A percentile compares a stretch with the other conserved stretches of the same genome.
Conservation (phyloP, 257 asterid species). For the Asclepias syriaca region DNA sequence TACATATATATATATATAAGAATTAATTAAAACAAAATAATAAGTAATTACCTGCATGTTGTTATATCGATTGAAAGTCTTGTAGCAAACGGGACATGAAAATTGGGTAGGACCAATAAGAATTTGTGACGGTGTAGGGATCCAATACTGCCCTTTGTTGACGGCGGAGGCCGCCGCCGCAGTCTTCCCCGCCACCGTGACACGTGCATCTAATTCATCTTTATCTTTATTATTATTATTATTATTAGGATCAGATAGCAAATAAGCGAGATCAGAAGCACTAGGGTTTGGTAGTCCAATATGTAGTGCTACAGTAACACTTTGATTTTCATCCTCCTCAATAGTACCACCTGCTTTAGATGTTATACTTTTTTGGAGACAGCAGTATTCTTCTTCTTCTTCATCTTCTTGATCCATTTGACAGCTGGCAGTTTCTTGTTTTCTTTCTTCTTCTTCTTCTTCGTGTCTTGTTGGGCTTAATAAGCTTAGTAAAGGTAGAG, state of each 20-base stretch:
- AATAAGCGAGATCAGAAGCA: constrained; percentile 67
- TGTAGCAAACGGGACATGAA: constrained; percentile 84
- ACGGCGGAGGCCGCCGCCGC: constrained; percentile 20
- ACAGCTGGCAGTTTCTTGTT: neutral
- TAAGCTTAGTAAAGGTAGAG: constrained; percentile 32
- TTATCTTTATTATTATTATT: constrained; percentile 15
- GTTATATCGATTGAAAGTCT: constrained; percentile 87
- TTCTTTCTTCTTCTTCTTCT: neutral
- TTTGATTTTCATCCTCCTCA: constrained; percentile 20
- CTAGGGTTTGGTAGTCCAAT: constrained; percentile 95
- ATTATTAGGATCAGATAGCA: constrained; percentile 20
- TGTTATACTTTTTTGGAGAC: constrained; percentile 3
- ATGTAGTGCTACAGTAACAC: constrained; percentile 72
- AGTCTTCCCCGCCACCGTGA: constrained; percentile 19
- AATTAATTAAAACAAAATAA: neutral
- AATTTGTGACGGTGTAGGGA: constrained; percentile 93
- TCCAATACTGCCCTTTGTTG: constrained; percentile 89
- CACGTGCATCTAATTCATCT: constrained; percentile 22
- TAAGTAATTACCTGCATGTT: constrained; percentile 82
- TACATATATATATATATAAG: neutral
- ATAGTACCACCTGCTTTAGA: neutral
- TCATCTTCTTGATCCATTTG: constrained; percentile 5
- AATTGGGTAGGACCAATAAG: constrained; percentile 92
- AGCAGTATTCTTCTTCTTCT: neutral
- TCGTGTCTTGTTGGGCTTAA: constrained; percentile 22